Percentiles rank a stretch among this genome's conserved stretches.
Evolutionary conservation across 495 filamentous ascomycete genomes (phyloP).

Genomic region (Parathielavia hyrcaniae): DNA sequence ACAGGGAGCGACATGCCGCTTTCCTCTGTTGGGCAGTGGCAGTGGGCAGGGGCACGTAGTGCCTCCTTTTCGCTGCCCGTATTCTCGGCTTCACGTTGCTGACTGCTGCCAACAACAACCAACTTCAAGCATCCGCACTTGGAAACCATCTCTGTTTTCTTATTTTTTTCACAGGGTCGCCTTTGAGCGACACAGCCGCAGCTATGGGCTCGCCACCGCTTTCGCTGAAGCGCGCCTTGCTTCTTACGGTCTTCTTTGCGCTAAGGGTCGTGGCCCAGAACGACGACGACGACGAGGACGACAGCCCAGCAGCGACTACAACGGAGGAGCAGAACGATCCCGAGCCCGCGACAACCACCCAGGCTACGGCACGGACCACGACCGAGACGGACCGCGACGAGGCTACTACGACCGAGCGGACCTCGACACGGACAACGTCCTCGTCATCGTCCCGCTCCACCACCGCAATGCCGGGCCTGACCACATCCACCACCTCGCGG

Average conservation of each 20-base stretch:
- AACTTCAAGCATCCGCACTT: background rate
- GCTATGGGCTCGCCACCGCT: slow-evolving; percentile 27
- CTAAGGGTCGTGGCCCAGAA: slow-evolving; percentile 34
- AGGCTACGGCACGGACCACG: background rate
- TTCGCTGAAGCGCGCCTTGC: slow-evolving; percentile 35
- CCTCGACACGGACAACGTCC: background rate
- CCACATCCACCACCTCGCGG: background rate
- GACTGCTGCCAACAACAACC: background rate
- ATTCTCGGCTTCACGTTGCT: background rate
- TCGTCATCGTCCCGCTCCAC: background rate
- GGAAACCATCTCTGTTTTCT: background rate
- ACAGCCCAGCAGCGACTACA: slow-evolving; percentile 9
- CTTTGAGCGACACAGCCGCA: slow-evolving; percentile 1
- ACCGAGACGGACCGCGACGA: slow-evolving; percentile 1
- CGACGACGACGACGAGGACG: slow-evolving; percentile 18
- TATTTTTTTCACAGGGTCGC: background rate
- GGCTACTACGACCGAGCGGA: background rate
- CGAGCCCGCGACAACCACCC: background rate
- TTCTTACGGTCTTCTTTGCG: slow-evolving; percentile 31
- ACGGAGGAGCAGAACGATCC: background rate
- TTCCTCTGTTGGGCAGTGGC: slow-evolving; percentile 8
- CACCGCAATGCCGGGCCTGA: slow-evolving; percentile 4
- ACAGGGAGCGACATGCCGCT: slow-evolving; percentile 13
- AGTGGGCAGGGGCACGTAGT: background rate
- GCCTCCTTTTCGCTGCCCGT: slow-evolving; percentile 3